Percentiles rank a stretch among this genome's conserved stretches.
phyloP scores from a whole-genome alignment of 2,329 filamentous ascomycete species.

The Fusarium napiforme region DNA sequence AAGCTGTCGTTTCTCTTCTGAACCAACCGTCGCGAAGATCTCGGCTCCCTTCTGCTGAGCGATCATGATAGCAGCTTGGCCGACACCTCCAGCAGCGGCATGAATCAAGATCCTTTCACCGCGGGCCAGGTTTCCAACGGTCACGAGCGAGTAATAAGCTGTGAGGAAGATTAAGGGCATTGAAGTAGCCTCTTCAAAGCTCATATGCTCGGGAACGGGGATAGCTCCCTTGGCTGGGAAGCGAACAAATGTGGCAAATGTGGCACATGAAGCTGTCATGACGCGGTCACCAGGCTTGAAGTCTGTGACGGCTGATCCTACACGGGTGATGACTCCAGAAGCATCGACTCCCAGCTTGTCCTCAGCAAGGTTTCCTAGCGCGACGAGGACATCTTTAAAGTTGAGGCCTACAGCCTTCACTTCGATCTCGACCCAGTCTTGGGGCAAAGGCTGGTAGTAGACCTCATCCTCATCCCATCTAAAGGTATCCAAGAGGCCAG shows the following conservation, averaged over 20 bases:
- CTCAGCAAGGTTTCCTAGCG: conserved; percentile 1
- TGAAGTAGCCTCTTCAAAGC: conserved; percentile 1
- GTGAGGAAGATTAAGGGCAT: conserved; percentile 10
- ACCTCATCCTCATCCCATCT: background rate
- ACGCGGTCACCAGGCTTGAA: background rate
- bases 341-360: background rate
- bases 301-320: background rate
- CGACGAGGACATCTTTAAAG: conserved; percentile 9
- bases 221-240: background rate
- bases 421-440: conserved; percentile 1
- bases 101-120: background rate
- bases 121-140: background rate
- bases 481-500: conserved; percentile 3
- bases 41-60: background rate
- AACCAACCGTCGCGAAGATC: background rate
- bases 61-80: background rate
- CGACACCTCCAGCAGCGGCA: background rate
- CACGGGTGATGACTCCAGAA: background rate
- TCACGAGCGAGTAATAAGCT: background rate
- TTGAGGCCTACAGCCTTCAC: background rate
- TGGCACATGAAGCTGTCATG: background rate
- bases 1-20: background rate
- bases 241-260: background rate
- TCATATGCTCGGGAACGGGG: background rate
- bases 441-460: background rate